Base-by-base conservation (phyloP, 2,329 filamentous ascomycete species). In the Fonsecaea nubica region DNA sequence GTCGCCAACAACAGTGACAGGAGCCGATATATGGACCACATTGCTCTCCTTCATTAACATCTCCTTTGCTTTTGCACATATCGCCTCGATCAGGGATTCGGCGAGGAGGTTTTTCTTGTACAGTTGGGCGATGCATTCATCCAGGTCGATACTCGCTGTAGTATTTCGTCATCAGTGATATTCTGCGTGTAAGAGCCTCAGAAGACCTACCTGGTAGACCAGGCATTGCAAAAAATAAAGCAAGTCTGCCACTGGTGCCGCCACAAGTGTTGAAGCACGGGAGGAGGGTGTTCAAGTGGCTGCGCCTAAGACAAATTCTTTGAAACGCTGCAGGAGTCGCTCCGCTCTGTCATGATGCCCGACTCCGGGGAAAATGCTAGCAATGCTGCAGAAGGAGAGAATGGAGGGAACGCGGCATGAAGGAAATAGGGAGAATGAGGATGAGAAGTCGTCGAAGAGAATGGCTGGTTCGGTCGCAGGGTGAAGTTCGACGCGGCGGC, bases 11-110 rank as follows among this genome's bases (percentile, higher is more conserved):
- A 99, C 95, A 15, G 95, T 99, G 66, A 99, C 92, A 1, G 95
- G 95, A 36, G 95, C 93, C 74, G 89, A 89, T 69, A 99, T 96
- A 79, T 99, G 95, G 67, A 99, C 95, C 69, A 99, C 95, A 81
- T 99, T 99, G 86, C 94, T 98, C 87, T 99, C 95, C 77, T 96
- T 94, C 95, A 99, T 99, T 73, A 99, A 86, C 74, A 99, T 85
- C 83, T 99, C 95, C 78, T 99, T 99, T 25, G 96, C 95, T 80
- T 99, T 99, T 79, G 95, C 93, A 83, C 95, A 99, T 88, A 99
- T 94, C 75, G 95, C 95, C 83, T 99, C 95, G 80, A 99, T 94
- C 72, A 99, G 93, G 50, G 94, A 97, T 81, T 99, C 95, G 75
- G 95, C 93, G 66, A 99, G 88, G 67, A 99, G 87, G 80, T 98